These are phyloP conservation scores for Mycena polygramma DNA, from an alignment of 768 basidiomycete genomes.

Conservation along the genomic window DNA sequence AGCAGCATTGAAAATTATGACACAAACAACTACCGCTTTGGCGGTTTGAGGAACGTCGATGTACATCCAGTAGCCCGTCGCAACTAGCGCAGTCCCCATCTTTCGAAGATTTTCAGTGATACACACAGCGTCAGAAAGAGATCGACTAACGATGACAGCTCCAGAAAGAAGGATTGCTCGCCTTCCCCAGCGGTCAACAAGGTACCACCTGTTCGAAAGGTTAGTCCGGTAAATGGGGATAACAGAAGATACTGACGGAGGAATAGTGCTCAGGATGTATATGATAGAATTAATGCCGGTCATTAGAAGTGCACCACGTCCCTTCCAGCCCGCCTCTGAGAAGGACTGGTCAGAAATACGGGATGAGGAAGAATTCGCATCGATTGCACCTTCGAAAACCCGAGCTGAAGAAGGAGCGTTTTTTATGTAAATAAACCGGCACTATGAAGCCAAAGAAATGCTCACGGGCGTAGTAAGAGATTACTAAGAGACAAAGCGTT, in stretches of 20 bases:
- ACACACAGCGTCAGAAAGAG: neutral
- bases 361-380: neutral
- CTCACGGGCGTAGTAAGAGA: slow-evolving; percentile 95
- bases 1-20: slow-evolving; percentile 93
- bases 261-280: slow-evolving; percentile 83
- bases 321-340: slow-evolving; percentile 94
- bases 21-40: slow-evolving; percentile 87
- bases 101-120: slow-evolving; percentile 43
- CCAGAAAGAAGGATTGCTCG: slow-evolving; percentile 89
- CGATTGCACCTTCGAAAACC: slow-evolving; percentile 85
- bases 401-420: slow-evolving; percentile 63
- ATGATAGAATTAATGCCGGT: slow-evolving; percentile 93
- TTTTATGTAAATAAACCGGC: slow-evolving; percentile 14
- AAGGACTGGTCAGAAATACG: neutral
- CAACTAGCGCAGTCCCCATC: slow-evolving; percentile 86
- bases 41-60: slow-evolving; percentile 90
- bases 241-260: slow-evolving; percentile 72
- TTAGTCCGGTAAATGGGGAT: slow-evolving; percentile 18
- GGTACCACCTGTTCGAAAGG: slow-evolving; percentile 79
- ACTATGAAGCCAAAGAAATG: slow-evolving; percentile 23
- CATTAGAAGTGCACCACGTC: slow-evolving; percentile 94
- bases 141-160: slow-evolving; percentile 75
- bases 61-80: slow-evolving; percentile 95
- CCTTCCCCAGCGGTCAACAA: slow-evolving; percentile 93
- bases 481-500: slow-evolving; percentile 64